phyloP scores from a whole-genome alignment of 2,329 filamentous ascomycete species.

The Exophiala oligosperma region DNA sequence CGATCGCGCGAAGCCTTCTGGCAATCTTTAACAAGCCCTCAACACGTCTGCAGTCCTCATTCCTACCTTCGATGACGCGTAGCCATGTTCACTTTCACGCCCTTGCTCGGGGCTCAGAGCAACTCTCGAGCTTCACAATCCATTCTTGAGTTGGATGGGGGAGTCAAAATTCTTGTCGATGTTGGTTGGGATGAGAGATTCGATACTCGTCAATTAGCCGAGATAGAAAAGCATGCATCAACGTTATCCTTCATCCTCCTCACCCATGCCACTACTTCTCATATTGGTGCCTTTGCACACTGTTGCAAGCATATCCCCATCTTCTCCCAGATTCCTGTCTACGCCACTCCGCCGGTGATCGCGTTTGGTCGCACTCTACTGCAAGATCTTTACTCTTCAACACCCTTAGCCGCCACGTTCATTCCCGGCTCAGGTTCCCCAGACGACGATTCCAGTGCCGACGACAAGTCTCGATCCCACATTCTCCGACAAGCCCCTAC shows the following conservation, averaged over 20 bases:
- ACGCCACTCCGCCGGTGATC: conserved; percentile 91
- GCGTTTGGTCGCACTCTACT: conserved; percentile 86
- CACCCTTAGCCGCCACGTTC: conserved; percentile 81
- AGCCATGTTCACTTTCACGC: conserved; percentile 91
- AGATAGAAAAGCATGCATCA: conserved; percentile 89
- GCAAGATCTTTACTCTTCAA: conserved; percentile 89
- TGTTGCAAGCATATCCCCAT: conserved; percentile 95
- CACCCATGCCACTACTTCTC: conserved; percentile 87
- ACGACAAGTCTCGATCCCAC: conserved; percentile 40
- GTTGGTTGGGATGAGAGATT: conserved; percentile 96
- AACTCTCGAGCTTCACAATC: conserved; percentile 80
- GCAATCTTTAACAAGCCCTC: background rate
- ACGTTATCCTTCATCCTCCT: conserved; percentile 91
- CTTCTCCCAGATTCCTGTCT: conserved; percentile 89
- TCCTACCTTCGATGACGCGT: background rate
- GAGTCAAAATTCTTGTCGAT: conserved; percentile 91
- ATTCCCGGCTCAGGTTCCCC: conserved; percentile 56
- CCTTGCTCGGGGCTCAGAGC: conserved; percentile 86
- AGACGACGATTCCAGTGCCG: conserved; percentile 47
- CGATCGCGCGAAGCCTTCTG: background rate
- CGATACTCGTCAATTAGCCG: conserved; percentile 75
- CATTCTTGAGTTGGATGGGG: conserved; percentile 93
- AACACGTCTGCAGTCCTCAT: background rate
- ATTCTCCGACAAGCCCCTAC: conserved; percentile 71
- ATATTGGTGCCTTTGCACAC: conserved; percentile 90